These are phyloP conservation scores for Phytopythium cucurbitacearum DNA, from an alignment of 352 stramenopile genomes.

Conservation along the genomic window DNA sequence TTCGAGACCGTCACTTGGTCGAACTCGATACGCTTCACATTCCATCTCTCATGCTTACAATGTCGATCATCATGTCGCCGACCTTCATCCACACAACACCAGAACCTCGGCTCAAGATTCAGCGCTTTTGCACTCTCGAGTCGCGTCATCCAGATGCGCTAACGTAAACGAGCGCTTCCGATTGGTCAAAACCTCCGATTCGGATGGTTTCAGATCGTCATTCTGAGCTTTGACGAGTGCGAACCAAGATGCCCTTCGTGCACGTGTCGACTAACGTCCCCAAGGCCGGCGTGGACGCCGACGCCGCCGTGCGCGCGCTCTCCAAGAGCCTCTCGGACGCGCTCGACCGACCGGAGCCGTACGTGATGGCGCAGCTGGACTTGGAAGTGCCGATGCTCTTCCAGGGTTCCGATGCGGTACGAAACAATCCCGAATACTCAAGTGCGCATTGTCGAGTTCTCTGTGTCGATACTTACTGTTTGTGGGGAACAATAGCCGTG, in stretches of 20 bases:
- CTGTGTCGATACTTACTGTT: neutral
- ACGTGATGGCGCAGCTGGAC: constrained; percentile 38
- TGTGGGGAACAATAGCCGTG: constrained; percentile 16
- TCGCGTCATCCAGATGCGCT: too few relatives aligned
- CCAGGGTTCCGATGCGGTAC: constrained; percentile 20
- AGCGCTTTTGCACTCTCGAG: too few relatives aligned
- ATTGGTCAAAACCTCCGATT: neutral
- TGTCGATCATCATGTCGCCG: too few relatives aligned
- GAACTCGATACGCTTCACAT: too few relatives aligned
- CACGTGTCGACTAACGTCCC: constrained; percentile 38
- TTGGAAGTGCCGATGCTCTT: constrained; percentile 32
- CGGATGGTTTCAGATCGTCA: neutral
- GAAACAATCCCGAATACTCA: neutral
- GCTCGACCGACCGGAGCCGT: constrained; percentile 27
- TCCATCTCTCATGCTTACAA: too few relatives aligned
- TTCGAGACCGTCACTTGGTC: too few relatives aligned
- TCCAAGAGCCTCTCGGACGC: constrained; percentile 32
- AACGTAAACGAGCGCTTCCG: too few relatives aligned
- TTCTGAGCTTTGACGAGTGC: neutral
- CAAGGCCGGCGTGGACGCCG: constrained; percentile 25
- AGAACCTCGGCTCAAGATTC: too few relatives aligned
- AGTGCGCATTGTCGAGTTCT: neutral
- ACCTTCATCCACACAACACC: too few relatives aligned
- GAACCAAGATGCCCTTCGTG: constrained; percentile 32
- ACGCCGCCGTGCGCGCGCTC: constrained; percentile 20